Base-by-base conservation (phyloP, 169 alveolate species). In the Cryptosporidium viatorum region DNA sequence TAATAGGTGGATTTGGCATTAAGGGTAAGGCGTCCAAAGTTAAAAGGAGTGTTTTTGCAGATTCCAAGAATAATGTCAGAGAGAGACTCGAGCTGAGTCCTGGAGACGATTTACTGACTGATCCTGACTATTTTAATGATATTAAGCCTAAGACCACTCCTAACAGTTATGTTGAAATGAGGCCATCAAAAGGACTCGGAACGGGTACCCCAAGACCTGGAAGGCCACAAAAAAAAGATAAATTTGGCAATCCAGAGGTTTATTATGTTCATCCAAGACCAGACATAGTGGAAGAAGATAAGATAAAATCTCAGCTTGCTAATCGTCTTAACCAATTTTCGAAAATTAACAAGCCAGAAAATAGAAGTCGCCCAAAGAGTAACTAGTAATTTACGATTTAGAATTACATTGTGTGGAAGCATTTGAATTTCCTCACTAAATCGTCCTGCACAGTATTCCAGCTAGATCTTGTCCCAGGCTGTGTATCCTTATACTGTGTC, bases 181-280 rank as follows among this genome's bases (percentile, higher is more conserved):
- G 60, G 41, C 89, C 89, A 8, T 41, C 48, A 31, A 62, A 48
- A 23, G 89, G 89, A 21, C 31, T 35, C 7, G 89, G 89, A 14
- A 23, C 80, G 9, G 89, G 89, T 3, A 29, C 37, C n/a, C 89
- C 89, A n/a, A 80, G 26, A n/a, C 65, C 70, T 41, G 89, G 89
- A 29, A 59, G 41, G 35, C 26, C 26, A 18, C 80, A 21, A 14
- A 37, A 33, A 65, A 43, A 45, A 8, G 26, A 43, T 62, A 80
- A 60, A 43, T 41, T 18, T 12, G 51, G 68, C 18, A 43, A 12
- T n/a, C 80, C 80, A 6, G n/a, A 16, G 26, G 70, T 43, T 41
- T 21, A 26, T 8, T 18, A 43, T 39, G 33, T 65, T 39, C 65
- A 43, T 1, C 68, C 75, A 21, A 37, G 12, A n/a, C 18, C 23